Evolutionary conservation across 345 rosid species (phyloP), one percentile per base, ranked within the genome.

Genomic region (Eucalyptus pumila): DNA sequence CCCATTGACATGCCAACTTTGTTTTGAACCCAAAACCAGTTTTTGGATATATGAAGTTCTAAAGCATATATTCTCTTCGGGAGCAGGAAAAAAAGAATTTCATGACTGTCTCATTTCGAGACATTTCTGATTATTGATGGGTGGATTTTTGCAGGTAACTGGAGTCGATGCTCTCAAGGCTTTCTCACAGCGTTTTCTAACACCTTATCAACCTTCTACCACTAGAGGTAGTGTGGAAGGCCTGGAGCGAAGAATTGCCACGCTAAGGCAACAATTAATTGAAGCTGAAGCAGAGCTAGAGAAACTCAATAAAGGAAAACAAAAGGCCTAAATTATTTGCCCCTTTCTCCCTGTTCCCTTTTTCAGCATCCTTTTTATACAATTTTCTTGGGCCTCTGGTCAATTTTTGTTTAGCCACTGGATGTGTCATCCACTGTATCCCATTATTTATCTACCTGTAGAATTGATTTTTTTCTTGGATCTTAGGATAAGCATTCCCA

Each of bases 91-190:
- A 32, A 52, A 19, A 30, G 24, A 86, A 52, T 32, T 45, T 47
- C 44, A 16, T 80, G 19, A 14, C n/a, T 44, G 23, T 44, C 85
- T 30, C 81, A 47, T 88, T 72, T 80, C 27, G 47, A 24, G 72
- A 19, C 37, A 67, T 54, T 49, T 52, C 30, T 88, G 54, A 56
- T 51, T 40, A 54, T 83, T 27, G 30, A 50, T 49, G 6, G 49
- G 51, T 52, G 87, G 44, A 48, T 88, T 50, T 50, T 87, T 72
- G 91, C 87, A 98, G 99, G 99, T 98, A 58, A 98, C 99, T 52
- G 99, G 99, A 69, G 96, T 96, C n/a, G 97, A 96, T 91, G 96
- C 99, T 89, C 95, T 98, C 65, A 94, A 95, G 89, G 93, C 93
- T 21, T 96, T 98, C 90, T 98, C 99, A 45, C 88, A 50, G 54